Base-by-base conservation (phyloP, 2,329 filamentous ascomycete genomes). In the Cladophialophora bantiana region DNA sequence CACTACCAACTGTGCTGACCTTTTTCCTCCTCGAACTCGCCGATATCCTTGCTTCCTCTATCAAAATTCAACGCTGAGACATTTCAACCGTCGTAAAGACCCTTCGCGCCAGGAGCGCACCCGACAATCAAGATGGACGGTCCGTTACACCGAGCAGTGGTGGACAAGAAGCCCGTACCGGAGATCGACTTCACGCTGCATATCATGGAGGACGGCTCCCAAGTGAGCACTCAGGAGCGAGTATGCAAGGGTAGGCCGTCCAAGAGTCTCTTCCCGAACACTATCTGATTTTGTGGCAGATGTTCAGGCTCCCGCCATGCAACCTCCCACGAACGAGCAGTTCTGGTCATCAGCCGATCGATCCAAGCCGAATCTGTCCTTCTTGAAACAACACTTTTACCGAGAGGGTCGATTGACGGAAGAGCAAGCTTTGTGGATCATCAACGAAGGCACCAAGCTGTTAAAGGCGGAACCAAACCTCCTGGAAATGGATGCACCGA, bases 171-270 rank as follows among this genome's bases (percentile, higher is more conserved):
- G 84, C 94, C 94, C 62, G 86, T 96, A 59, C 95, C 95, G 66
- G 94, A 98, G 85, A 98, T 99, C 76, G 95, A 99, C 84, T 99
- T 99, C 80, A 96, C 93, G 64, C 89, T 99, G 77, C 95, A 99
- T 81, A 95, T 91, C 70, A 97, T 98, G 94, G 95, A 99, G 80
- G 95, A 99, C 84, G 93, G 92, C 77, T 89, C 88, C 62, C 93
- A 97, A 83, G 95, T 99, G 78, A 98, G 88, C 88, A 99, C 95
- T 69, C 83, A 91, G 78, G 95, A 99, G 82, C 88, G 95, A 79
- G 95, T 99, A 69, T 97, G 94, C 86, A 99, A 98, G 93, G 95
- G 95, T 98, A 87, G 71, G 80, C 54, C 7, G 13, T 32, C 26
- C 15, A 48, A n/a, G 32, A 64, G 32, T 15, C 31, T 15, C 35